Evolutionary conservation across 2,329 filamentous ascomycete species (phyloP), one percentile per base, ranked within the genome.

Genomic region (Aspergillus ibericus): DNA sequence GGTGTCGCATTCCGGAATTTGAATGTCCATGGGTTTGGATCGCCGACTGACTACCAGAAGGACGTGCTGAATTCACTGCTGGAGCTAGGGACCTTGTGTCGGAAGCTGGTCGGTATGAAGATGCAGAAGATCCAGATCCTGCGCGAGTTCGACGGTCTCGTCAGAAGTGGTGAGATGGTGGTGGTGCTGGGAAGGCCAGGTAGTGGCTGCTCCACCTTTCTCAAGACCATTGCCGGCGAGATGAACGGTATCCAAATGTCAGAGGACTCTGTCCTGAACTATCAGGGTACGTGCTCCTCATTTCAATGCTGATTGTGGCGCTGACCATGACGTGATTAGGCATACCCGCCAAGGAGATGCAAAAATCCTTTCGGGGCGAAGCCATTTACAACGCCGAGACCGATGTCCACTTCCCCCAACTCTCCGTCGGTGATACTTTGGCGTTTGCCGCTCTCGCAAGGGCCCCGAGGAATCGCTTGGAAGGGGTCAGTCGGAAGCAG

Each of bases 381-480:
- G 90, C 89, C 61, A 93, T 95, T 72, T 95, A 95, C 77, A 92
- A 89, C 0, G 90, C 90, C 61, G 91, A 93, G 74, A 87, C 90
- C 35, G 91, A 96, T 70, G 88, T 91, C 4, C 90, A 93, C 75
- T 93, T 93, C 72, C 89, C 90, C 15, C 85, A 88, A 77, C 77
- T 93, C 66, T 87, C 84, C 0, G 90, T 93, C 35, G 89, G 89
- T 52, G 88, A 93, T 66, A 95, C 91, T 1, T 81, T 93, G 49
- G 87, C 85, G 53, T 93, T 93, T 63, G 90, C 90, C n/a, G 89
- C 90, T 5, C 81, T 83, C n/a, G 88, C 90, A 3, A 76, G 81
- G n/a, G 79, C 80, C 7, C 81, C 82, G 15, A 69, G 70, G 22
- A 77, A 76, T 55, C 70, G 71, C 25, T 62, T 73, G 15, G 69